Percentiles rank a stretch among this genome's conserved stretches.
Evolutionary conservation across 495 filamentous ascomycete genomes (phyloP).

Genomic region (Penicillium pulvis): DNA sequence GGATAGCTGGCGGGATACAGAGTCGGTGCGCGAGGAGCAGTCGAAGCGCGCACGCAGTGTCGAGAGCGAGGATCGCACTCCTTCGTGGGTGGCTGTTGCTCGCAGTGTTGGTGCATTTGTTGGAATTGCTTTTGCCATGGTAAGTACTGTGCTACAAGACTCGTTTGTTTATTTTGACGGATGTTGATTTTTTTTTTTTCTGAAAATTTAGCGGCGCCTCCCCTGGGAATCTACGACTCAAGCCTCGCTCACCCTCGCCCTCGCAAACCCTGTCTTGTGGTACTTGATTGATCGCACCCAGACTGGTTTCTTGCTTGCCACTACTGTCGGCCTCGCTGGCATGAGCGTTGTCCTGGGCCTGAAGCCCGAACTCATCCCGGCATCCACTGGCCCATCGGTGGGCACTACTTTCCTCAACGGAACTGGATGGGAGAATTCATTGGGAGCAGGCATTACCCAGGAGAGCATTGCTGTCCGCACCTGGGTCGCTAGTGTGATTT

Average conservation of each 20-base stretch:
- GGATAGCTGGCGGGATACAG: slow-evolving; percentile 63
- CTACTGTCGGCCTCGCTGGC: slow-evolving; percentile 70
- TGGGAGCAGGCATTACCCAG: slow-evolving; percentile 62
- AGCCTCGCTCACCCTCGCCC: slow-evolving; percentile 84
- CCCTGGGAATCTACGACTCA: slow-evolving; percentile 95
- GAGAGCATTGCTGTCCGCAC: slow-evolving; percentile 78
- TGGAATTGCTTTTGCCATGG: slow-evolving; percentile 95
- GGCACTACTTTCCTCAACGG: slow-evolving; percentile 33
- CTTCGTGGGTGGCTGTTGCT: slow-evolving; percentile 81
- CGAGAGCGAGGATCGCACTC: slow-evolving; percentile 36
- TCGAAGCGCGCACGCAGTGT: slow-evolving; percentile 26
- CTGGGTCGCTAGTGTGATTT: slow-evolving; percentile 90
- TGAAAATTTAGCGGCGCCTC: slow-evolving; percentile 63
- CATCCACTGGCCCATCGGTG: slow-evolving; percentile 49
- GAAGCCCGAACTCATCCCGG: slow-evolving; percentile 75
- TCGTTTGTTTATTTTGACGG: slow-evolving; percentile 8
- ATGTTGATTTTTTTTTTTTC: slow-evolving; percentile 20
- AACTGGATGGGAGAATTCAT: slow-evolving; percentile 38
- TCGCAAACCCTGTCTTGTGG: slow-evolving; percentile 94
- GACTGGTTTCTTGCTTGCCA: slow-evolving; percentile 76
- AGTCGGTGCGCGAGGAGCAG: slow-evolving; percentile 22
- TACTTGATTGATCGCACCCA: slow-evolving; percentile 90
- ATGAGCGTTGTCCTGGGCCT: slow-evolving; percentile 71
- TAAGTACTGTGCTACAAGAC: slow-evolving; percentile 43
- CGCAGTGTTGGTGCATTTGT: slow-evolving; percentile 91